Base-by-base conservation (phyloP, 2,329 filamentous ascomycete species). In the Phoma herbarum region DNA sequence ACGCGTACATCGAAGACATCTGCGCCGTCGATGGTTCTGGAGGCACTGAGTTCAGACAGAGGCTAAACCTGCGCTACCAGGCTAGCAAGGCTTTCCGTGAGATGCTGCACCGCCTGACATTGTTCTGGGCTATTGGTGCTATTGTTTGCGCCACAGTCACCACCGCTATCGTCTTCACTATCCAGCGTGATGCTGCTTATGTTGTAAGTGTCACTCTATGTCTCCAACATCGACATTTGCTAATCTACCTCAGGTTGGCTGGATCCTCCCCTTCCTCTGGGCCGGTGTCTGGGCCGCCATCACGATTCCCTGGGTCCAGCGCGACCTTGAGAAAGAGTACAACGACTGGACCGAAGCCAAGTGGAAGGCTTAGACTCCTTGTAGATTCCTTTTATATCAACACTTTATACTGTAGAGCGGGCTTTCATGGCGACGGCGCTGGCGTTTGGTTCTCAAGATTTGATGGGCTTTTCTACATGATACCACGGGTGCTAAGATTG, bases 1-100 rank as follows among this genome's bases (percentile, higher is more conserved):
- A 85, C 72, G 78, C 78, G 8, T 77, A 85, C 62, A 83, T 85
- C 61, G 83, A 85, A 59, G 83, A 85, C 63, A 75, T 85, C 25
- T 78, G 80, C 41, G 82, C 82, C 2, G 83, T 85, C 4, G 83
- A 85, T 59, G 83, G 83, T 5, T 78, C 75, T 14, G 83, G 83
- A 22, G 82, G 81, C 7, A 85, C 82, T 6, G 80, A 81, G 53
- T 85, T 81, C 73, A 77, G 83, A 41, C 80, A 84, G 64, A 71
- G 80, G 3, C 74, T 85, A 31, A 84, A 85, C 65, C 69, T 79
- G 35, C 76, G 83, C 33, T 85, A 85, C 68, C 80, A 83, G 70
- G 81, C 83, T 2, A 83, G 80, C 67, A 82, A 84, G 66, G 73
- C 78, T 22, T 85, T 85, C 73, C 78, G 83, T 28, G 76, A 79